Percentiles rank a stretch among this genome's conserved stretches.
phyloP scores from a whole-genome alignment of 805 yeast genomes.

The Nakazawaea molendinolei region DNA sequence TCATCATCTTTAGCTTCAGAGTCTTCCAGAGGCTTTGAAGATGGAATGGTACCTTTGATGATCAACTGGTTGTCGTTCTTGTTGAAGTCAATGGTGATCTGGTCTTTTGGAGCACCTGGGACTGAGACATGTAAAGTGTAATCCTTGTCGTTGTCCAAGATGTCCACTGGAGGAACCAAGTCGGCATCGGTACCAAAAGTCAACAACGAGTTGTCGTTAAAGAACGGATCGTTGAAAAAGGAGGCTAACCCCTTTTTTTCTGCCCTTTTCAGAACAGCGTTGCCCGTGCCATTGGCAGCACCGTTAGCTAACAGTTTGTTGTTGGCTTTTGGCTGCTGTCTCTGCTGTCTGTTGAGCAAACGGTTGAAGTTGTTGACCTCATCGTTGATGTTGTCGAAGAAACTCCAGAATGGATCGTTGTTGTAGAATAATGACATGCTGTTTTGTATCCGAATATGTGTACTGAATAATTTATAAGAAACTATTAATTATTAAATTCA shows the following conservation, averaged over 20 bases:
- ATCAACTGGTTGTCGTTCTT: slow-evolving; percentile 35
- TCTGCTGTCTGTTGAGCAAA: slow-evolving; percentile 20
- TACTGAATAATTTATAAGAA: neutral
- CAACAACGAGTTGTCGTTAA: slow-evolving; percentile 8
- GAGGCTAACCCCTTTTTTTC: slow-evolving; percentile 10
- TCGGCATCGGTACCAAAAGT: slow-evolving; percentile 11
- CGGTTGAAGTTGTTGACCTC: slow-evolving; percentile 34
- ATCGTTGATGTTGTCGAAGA: slow-evolving; percentile 35
- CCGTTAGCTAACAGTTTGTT: neutral
- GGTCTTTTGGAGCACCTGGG: slow-evolving; percentile 41
- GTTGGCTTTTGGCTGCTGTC: neutral
- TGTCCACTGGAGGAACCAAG: slow-evolving; percentile 38
- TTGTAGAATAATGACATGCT: slow-evolving; percentile 15
- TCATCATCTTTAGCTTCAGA: slow-evolving; percentile 13
- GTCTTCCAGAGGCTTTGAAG: slow-evolving; percentile 10
- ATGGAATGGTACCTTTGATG: slow-evolving; percentile 37
- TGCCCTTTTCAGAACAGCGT: slow-evolving; percentile 5
- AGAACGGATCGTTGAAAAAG: slow-evolving; percentile 17
- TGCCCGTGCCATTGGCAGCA: neutral
- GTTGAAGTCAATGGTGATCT: slow-evolving; percentile 39
- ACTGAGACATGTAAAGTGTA: slow-evolving; percentile 37
- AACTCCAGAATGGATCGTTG: slow-evolving; percentile 35
- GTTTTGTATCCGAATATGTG: neutral
- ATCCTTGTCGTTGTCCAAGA: slow-evolving; percentile 34
- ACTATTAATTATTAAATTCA: neutral